Evolutionary conservation across 139 green algal species (phyloP), one percentile per base, ranked within the genome.

Genomic region (Closterium sp.): DNA sequence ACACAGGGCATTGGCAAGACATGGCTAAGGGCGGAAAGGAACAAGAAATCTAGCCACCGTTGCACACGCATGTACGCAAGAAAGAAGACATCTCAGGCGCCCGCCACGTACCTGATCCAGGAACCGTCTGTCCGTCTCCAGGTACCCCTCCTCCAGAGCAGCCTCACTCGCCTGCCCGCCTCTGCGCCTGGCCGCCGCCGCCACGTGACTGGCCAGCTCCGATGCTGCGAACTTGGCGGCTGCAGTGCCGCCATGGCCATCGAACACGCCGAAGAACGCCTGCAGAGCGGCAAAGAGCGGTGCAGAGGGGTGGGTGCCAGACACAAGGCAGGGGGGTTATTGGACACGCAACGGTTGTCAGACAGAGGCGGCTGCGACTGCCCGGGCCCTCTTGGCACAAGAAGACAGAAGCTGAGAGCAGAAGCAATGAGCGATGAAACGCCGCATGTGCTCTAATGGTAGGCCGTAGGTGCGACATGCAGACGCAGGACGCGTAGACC

Each of bases 261-360:
- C 90, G 23, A 86, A 92, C 30, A 92, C 90, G 9, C 86, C 86
- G 66, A 89, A 89, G 66, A 89, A 33, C 66, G 86, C 86, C 86
- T 89, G 32, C 31, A 85, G 32, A 0, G 55, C 16, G 12, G 25
- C 55, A 19, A 16, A 76, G 55, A 4, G 12, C 55, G 55, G 55
- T 76, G 55, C 55, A 76, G 55, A 76, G 55, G 16, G 12, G 12
- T 76, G n/a, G n/a, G n/a, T n/a, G n/a, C n/a, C n/a, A n/a, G n/a
- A n/a, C n/a, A n/a, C n/a, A n/a, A n/a, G n/a, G n/a, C n/a, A n/a
- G n/a, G n/a, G n/a, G n/a, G n/a, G n/a, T n/a, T n/a, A n/a, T n/a
- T n/a, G n/a, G n/a, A n/a, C n/a, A n/a, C n/a, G n/a, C n/a, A n/a
- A n/a, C n/a, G n/a, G n/a, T n/a, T n/a, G n/a, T n/a, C n/a, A n/a